Conservation (phyloP, 2,329 filamentous ascomycete genomes). For the Ascochyta fabae region DNA sequence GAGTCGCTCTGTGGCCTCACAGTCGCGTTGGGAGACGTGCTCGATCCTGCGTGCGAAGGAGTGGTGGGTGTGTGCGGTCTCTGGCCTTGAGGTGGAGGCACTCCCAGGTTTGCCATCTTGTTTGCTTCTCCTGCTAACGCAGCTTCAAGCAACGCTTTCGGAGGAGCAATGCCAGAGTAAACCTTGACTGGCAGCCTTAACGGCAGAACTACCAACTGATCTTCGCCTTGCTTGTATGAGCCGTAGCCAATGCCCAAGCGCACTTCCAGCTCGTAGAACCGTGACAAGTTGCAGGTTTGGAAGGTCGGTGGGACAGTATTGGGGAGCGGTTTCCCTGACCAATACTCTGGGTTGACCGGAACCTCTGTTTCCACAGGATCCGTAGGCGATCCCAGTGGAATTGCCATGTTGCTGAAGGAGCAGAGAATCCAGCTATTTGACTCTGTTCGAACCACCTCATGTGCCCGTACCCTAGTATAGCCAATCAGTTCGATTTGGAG, state of each 20-base stretch:
- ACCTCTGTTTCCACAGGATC: slow-evolving; percentile 71
- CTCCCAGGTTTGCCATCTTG: slow-evolving; percentile 19
- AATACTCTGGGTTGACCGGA: slow-evolving; percentile 72
- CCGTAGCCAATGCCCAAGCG: slow-evolving; percentile 80
- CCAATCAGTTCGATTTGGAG: slow-evolving; percentile 84
- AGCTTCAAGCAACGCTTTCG: slow-evolving; percentile 74
- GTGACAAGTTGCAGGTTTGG: slow-evolving; percentile 82
- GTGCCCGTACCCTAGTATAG: slow-evolving; percentile 78
- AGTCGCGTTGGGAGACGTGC: slow-evolving; percentile 18
- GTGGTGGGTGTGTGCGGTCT: slow-evolving; percentile 34
- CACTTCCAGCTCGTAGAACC: slow-evolving; percentile 84
- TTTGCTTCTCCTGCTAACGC: slow-evolving; percentile 50
- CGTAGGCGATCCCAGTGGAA: slow-evolving; percentile 67
- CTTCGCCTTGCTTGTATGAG: slow-evolving; percentile 59
- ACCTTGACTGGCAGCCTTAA: slow-evolving; percentile 80
- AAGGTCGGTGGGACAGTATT: slow-evolving; percentile 89
- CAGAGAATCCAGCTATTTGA: slow-evolving; percentile 76
- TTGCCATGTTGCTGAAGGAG: slow-evolving; percentile 72
- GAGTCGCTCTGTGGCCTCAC: slow-evolving; percentile 13
- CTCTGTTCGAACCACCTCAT: slow-evolving; percentile 75
- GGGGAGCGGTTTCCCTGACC: slow-evolving; percentile 75
- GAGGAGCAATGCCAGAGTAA: slow-evolving; percentile 86
- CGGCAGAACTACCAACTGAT: slow-evolving; percentile 80
- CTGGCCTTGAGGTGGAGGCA: slow-evolving; percentile 25
- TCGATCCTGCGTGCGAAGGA: slow-evolving; percentile 28